These are phyloP conservation scores for Metschnikowia corniflorae DNA, from an alignment of 805 yeast genomes.

Conservation along the genomic window DNA sequence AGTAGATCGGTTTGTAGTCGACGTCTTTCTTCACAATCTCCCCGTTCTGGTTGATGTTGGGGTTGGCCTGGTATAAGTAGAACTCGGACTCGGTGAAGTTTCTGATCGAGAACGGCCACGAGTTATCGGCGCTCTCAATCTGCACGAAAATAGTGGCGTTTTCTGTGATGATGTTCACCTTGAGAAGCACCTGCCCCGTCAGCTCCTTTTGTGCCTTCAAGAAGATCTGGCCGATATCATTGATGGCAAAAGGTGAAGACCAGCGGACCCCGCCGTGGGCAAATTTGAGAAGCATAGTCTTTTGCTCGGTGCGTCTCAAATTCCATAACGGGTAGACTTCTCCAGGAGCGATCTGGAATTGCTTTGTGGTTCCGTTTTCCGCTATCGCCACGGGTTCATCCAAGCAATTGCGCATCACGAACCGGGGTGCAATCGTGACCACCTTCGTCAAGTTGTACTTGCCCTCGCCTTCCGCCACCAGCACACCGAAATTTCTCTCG, in stretches of 20 bases:
- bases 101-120: slow-evolving; percentile 92
- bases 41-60: slow-evolving; percentile 62
- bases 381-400: slow-evolving; percentile 54
- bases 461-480: slow-evolving; percentile 80
- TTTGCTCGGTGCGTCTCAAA: slow-evolving; percentile 52
- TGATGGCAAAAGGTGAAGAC: slow-evolving; percentile 85
- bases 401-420: slow-evolving; percentile 62
- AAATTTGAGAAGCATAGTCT: slow-evolving; percentile 60
- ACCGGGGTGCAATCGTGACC: slow-evolving; percentile 79
- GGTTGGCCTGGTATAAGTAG: slow-evolving; percentile 81
- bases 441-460: slow-evolving; percentile 73
- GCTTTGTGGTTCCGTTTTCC: slow-evolving; percentile 63
- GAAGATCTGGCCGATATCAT: slow-evolving; percentile 79
- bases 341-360: slow-evolving; percentile 44
- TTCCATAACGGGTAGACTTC: slow-evolving; percentile 59
- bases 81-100: slow-evolving; percentile 89
- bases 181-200: slow-evolving; percentile 66
- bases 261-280: slow-evolving; percentile 57
- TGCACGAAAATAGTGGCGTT: slow-evolving; percentile 78
- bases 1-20: slow-evolving; percentile 72
- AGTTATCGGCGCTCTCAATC: slow-evolving; percentile 63
- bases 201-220: slow-evolving; percentile 63
- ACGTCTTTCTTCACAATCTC: slow-evolving; percentile 46
- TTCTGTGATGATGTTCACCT: slow-evolving; percentile 73
- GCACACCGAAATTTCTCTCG: slow-evolving; percentile 74